Evolutionary conservation across 1,284 basidiomycete species (phyloP), one percentile per base, ranked within the genome.

Genomic region (Malassezia cuniculi): DNA sequence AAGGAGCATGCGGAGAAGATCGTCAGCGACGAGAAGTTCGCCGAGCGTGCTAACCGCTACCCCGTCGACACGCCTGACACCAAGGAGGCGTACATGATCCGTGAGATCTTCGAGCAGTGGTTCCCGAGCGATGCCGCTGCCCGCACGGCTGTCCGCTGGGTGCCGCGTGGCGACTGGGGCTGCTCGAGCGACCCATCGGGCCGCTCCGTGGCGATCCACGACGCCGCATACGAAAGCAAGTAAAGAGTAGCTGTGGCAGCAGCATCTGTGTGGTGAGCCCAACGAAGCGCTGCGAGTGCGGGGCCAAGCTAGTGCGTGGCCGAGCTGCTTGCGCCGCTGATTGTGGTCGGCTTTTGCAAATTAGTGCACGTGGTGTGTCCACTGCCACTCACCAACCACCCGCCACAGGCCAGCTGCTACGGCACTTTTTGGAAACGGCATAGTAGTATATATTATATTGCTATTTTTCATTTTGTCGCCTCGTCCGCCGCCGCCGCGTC

Each of bases 21-120:
- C 34, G 76, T 97, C 36, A 78, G 82, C 11, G 87, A 97, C 68
- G 83, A 83, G 41, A 75, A 76, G 42, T 83, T 94, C 57, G 76
- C 76, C 17, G 76, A 80, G 58, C 75, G 82, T 16, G 73, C 74
- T 5, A 75, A 82, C 62, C 76, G 85, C 45, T 97, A 82, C 78
- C 71, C 82, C 5, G 69, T 75, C 41, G 81, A 81, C 61, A 82
- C 82, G 1, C 90, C 90, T 9, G 85, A 89, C 57, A 97, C 93
- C 19, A 97, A 97, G 70, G 93, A 99, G 71, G 93, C 84, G 0
- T 97, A 94, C 71, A 81, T 78, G 68, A 85, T 97, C 68, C 78
- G 89, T 44, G 83, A 97, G 50, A 76, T 87, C 48, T 99, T 99
- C 64, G 85, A 97, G 68, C 71, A 80, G 25, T 63, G 55, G 55